Evolutionary conservation across 164 flowering plant genomes (phyloP), one percentile per base, ranked within the genome.

Genomic region (Tetracentron sinense): DNA sequence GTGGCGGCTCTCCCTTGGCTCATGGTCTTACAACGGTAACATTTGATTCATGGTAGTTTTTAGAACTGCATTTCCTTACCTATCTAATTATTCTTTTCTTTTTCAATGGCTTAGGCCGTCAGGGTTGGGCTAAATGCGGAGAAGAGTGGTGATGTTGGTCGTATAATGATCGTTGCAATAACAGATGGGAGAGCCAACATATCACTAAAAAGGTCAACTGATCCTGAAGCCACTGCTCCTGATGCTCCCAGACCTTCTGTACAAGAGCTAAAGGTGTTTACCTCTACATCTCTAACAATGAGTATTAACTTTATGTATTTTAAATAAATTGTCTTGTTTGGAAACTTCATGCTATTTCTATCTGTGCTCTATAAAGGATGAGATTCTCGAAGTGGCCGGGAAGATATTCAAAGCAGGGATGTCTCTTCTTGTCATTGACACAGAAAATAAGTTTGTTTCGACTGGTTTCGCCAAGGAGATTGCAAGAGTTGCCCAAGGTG

Each of bases 1-100:
- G 98, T 63, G 98, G 98, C 49, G 98, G 98, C 67, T 93, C 98
- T 61, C 98, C 97, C 61, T 75, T 90, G 22, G 98, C 98, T 73
- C 97, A 93, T 75, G 98, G 98, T 54, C 92, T 93, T 42, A 89
- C 92, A 42, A 93, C 81, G 74, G 98, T 89, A 80, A n/a, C n/a
- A n/a, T 31, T 70, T 54, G 27, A 6, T 63, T 44, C 55, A 21
- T 22, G 14, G 28, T 16, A 50, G 11, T 14, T 27, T 27, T 47
- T 25, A 54, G 19, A 51, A 57, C 27, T 52, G 58, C 56, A 26
- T 42, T 44, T n/a, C n/a, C n/a, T n/a, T n/a, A n/a, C n/a, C n/a
- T n/a, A n/a, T n/a, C 23, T 6, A 15, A 20, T 10, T 16, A 25
- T 33, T 42, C 16, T n/a, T 33, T 53, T 19, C 16, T 47, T 22